Evolutionary conservation across 2,329 filamentous ascomycete genomes (phyloP).

Genomic region (Phyllosticta paracitricarpa): DNA sequence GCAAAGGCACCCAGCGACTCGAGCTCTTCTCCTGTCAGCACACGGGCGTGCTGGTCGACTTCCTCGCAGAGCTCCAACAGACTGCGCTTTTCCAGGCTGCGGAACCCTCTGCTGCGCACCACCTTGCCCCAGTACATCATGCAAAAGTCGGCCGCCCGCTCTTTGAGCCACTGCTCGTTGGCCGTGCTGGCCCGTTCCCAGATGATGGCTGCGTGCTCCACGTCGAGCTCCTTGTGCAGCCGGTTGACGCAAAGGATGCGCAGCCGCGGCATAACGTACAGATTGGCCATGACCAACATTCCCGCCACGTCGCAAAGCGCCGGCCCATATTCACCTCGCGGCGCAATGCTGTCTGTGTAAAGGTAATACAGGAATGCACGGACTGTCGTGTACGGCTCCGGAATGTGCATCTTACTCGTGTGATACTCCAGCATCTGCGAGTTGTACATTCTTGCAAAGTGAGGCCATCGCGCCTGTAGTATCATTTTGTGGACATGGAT

Average conservation of each 20-base stretch:
- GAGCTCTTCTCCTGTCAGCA: slow-evolving; percentile 79
- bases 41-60: slow-evolving; percentile 83
- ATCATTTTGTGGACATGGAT: slow-evolving; percentile 96
- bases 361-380: slow-evolving; percentile 93
- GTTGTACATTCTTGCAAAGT: slow-evolving; percentile 85
- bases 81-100: slow-evolving; percentile 64
- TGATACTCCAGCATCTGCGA: slow-evolving; percentile 97
- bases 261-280: slow-evolving; percentile 93
- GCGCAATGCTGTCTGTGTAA: slow-evolving; percentile 81
- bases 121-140: slow-evolving; percentile 91
- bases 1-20: slow-evolving; percentile 48
- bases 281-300: slow-evolving; percentile 92
- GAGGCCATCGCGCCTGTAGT: slow-evolving; percentile 88
- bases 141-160: slow-evolving; percentile 78
- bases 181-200: slow-evolving; percentile 91
- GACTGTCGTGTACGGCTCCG: slow-evolving; percentile 88
- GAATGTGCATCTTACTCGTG: slow-evolving; percentile 94
- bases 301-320: slow-evolving; percentile 78
- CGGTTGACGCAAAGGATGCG: slow-evolving; percentile 85
- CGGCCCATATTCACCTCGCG: slow-evolving; percentile 36
- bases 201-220: slow-evolving; percentile 88
- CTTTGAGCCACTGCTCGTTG: slow-evolving; percentile 86
- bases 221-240: slow-evolving; percentile 80
- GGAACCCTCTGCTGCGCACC: slow-evolving; percentile 80
- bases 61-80: slow-evolving; percentile 89